Evolutionary conservation across 169 alveolate species (phyloP), one percentile per base, ranked within the genome.

Genomic region (Plasmodium gaboni): DNA sequence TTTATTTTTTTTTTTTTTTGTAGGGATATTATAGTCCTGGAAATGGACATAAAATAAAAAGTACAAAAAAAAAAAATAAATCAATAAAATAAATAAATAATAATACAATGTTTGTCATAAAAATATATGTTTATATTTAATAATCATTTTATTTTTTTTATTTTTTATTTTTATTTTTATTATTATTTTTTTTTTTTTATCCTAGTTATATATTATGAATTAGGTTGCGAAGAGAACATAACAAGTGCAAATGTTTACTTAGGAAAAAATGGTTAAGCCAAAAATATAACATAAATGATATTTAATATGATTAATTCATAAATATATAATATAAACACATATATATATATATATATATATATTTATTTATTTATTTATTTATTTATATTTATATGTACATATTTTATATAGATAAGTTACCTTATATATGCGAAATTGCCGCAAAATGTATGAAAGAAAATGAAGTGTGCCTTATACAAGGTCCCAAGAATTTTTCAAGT

Each of bases 21-120:
- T 46, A 86, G 92, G 76, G 87, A 1, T 86, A 86, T 46, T 71
- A 86, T 46, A 86, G 74, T 55, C 92, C 92, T 13, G 70, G 87
- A 71, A 71, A 86, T 86, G 92, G 92, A 22, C 74, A 86, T 51
- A 86, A 86, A 86, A 71, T 86, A 71, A 86, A 70, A 86, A 53
- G 92, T 86, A 70, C 57, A 70, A 57, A 73, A 63, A 59, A 38
- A 57, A 42, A 73, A 17, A 7, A 55, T 32, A 64, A 48, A 24
- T 46, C 1, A 12, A 4, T 50, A 50, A 38, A 12, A 42, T n/a
- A 55, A 10, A 32, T 17, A 53, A 46, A 19, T 12, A 80, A 48
- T 17, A 32, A 19, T 3, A 55, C 2, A 17, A 55, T 80, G 24
- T 9, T 15, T 5, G 42, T 32, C 44, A 32, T 32, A 32, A 32